phyloP scores from a whole-genome alignment of 495 filamentous ascomycete genomes.

The Penicillium paradoxum region DNA sequence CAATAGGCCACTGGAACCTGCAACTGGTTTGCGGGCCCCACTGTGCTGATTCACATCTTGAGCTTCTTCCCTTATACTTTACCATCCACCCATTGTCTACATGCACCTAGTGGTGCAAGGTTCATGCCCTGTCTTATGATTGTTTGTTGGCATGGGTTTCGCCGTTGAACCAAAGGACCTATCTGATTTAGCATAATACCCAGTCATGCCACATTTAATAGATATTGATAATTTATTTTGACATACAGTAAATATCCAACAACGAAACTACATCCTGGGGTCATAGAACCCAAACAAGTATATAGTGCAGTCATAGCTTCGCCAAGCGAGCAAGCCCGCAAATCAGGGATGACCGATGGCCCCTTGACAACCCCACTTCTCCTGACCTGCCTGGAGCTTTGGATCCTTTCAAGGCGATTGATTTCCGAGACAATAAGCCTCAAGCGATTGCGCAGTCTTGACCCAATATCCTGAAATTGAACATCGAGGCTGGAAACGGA shows the following conservation, averaged over 20 bases:
- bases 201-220: constrained; percentile 12
- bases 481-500: neutral
- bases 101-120: constrained; percentile 23
- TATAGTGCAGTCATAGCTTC: neutral
- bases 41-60: constrained; percentile 1
- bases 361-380: constrained; percentile 8
- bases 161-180: constrained; percentile 12
- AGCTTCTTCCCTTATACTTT: neutral
- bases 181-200: constrained; percentile 30
- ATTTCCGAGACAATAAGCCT: neutral
- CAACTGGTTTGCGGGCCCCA: constrained; percentile 29
- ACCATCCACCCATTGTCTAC: constrained; percentile 9
- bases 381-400: constrained; percentile 1
- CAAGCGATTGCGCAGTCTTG: neutral
- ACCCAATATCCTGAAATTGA: neutral
- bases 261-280: too few relatives aligned
- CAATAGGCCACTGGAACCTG: neutral
- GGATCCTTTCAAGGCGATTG: neutral
- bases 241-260: neutral
- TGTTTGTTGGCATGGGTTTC: constrained; percentile 17
- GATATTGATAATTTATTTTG: constrained; percentile 2
- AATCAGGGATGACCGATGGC: constrained; percentile 1
- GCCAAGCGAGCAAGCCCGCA: constrained; percentile 4
- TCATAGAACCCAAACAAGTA: neutral
- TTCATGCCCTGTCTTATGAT: constrained; percentile 23